These are phyloP conservation scores for Lepidopterella palustris DNA, from an alignment of 495 filamentous ascomycete genomes.

Conservation along the genomic window DNA sequence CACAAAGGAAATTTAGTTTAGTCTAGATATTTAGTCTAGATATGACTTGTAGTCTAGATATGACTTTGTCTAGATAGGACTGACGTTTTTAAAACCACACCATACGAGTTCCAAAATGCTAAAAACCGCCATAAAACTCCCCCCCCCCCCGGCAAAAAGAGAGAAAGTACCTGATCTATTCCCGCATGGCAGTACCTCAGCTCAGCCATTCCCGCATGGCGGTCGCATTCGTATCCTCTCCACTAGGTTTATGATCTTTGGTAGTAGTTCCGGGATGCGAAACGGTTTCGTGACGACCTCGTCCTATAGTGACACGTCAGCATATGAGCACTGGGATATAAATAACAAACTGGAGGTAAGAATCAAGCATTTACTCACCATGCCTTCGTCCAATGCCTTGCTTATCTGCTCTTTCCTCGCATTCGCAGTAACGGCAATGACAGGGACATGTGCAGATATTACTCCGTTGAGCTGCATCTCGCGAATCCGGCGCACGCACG, in stretches of 20 bases:
- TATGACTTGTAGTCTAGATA: no score
- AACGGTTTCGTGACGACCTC: slow-evolving; percentile 13
- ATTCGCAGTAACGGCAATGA: slow-evolving; percentile 19
- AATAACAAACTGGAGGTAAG: background rate
- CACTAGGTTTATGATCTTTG: slow-evolving; percentile 8
- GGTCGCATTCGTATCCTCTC: no score
- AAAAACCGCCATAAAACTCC: no score
- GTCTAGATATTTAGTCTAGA: no score
- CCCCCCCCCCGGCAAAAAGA: no score
- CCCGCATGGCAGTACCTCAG: no score
- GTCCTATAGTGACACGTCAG: slow-evolving; percentile 6
- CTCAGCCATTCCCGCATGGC: no score
- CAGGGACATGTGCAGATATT: slow-evolving; percentile 9
- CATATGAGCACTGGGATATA: background rate
- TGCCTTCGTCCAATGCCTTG: slow-evolving; percentile 6
- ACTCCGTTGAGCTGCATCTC: slow-evolving; percentile 10
- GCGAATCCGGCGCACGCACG: slow-evolving; percentile 12
- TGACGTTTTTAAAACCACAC: no score
- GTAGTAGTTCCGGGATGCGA: slow-evolving; percentile 10
- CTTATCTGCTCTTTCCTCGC: slow-evolving; percentile 19
- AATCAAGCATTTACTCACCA: slow-evolving; percentile 4
- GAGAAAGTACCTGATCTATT: no score
- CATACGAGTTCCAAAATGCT: no score
- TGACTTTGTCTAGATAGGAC: no score
- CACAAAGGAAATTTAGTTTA: no score